Base-by-base conservation (phyloP, 805 yeast genomes). In the Wickerhamomyces bovis region DNA sequence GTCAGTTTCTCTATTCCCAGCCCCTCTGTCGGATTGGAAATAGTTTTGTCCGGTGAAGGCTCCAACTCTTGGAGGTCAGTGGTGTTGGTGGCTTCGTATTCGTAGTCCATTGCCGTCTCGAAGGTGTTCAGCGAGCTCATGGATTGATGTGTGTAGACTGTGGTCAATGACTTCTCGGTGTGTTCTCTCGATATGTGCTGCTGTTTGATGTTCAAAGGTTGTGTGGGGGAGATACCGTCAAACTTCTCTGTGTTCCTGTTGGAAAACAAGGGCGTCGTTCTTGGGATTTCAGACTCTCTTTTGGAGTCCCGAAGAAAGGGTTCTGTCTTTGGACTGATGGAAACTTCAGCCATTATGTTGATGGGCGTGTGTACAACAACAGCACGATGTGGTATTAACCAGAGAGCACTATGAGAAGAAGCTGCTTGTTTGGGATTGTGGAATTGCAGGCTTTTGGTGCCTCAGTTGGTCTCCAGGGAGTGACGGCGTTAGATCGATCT, bases 201-300 rank as follows among this genome's bases (percentile, higher is more conserved):
- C 4, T 16, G 11, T 11, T 13, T 50, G 43, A 53, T 44, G 36
- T 56, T 55, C 44, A 59, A 42, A 15, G 63, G 63, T 44, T 57
- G 44, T 5, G 62, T 59, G 1, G 63, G 63, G 4, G 63, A 56
- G 11, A 58, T 49, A 19, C 43, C 59, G 20, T 39, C 46, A 15
- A 48, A 48, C 36, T 44, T 30, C 15, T 25, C 46, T n/a, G 28
- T 12, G 11, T 33, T 18, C 20, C 11, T 33, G 36, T 33, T 33
- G 20, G 11, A 9, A 18, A 33, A 33, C 11, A 33, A 18, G 11
- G 36, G 36, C 11, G 36, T 33, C 18, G 36, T 33, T 16, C 20
- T 33, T 18, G 36, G 36, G 10, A 33, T 33, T 18, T 16, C 36
- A 13, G 36, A 33, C 16, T 16, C 36, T 33, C 36, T 33, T 10